phyloP scores from a whole-genome alignment of 345 rosid species.

The Aquilaria malaccensis region DNA sequence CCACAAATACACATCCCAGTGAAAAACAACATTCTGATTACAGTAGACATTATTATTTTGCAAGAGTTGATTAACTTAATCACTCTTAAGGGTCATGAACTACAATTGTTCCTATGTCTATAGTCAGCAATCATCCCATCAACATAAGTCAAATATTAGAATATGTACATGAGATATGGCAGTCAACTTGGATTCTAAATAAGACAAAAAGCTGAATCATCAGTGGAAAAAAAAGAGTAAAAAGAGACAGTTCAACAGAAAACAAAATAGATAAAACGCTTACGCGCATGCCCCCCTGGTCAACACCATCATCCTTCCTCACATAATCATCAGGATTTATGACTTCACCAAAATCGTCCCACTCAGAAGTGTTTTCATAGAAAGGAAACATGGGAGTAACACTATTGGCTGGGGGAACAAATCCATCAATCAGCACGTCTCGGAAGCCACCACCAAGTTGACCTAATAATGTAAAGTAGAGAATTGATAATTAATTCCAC shows the following conservation, averaged over 20 bases:
- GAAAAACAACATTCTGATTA: too few relatives aligned
- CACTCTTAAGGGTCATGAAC: too few relatives aligned
- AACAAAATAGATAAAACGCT: constrained; percentile 8
- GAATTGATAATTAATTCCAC: too few relatives aligned
- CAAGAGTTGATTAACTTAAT: too few relatives aligned
- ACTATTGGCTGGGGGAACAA: constrained; percentile 74
- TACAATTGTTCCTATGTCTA: too few relatives aligned
- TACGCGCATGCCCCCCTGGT: constrained; percentile 63
- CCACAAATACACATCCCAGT: too few relatives aligned
- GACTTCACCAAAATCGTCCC: constrained; percentile 99
- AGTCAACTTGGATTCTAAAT: too few relatives aligned
- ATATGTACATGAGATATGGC: too few relatives aligned
- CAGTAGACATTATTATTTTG: too few relatives aligned
- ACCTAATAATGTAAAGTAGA: constrained; percentile 35
- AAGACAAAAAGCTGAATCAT: constrained; percentile 1
- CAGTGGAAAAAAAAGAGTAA: not conserved
- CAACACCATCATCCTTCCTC: constrained; percentile 81
- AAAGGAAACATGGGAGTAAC: constrained; percentile 94
- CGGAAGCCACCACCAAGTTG: constrained; percentile 54
- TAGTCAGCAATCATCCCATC: too few relatives aligned
- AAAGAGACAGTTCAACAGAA: not conserved
- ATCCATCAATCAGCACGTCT: constrained; percentile 88
- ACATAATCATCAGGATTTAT: constrained; percentile 95
- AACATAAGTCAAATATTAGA: too few relatives aligned
- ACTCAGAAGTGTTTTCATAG: constrained; percentile 68